A percentile compares a stretch with the other conserved stretches of the same genome.
phyloP scores from a whole-genome alignment of 495 filamentous ascomycete species.

The Hypoxylon trugodes region DNA sequence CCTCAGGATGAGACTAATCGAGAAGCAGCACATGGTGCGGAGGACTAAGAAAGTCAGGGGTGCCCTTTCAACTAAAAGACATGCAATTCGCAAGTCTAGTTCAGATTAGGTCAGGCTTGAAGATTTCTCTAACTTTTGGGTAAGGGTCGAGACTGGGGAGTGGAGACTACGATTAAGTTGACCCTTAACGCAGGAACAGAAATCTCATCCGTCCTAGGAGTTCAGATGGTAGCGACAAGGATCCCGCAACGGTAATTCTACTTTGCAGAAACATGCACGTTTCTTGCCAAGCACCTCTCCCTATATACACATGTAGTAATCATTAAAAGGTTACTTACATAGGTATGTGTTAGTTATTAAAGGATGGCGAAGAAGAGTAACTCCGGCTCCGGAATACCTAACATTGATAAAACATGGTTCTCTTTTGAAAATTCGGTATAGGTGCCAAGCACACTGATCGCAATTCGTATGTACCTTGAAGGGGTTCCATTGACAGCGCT shows the following conservation, averaged over 20 bases:
- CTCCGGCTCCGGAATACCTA: conserved; percentile 30
- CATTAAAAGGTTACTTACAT: background rate
- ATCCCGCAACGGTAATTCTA: conserved; percentile 20
- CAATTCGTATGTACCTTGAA: conserved; percentile 7
- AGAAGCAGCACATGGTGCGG: conserved; percentile 29
- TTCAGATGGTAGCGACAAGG: conserved; percentile 26
- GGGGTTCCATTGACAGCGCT: conserved; percentile 7
- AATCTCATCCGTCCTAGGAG: conserved; percentile 21
- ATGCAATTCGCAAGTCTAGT: conserved; percentile 11
- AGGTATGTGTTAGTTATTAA: conserved; percentile 12
- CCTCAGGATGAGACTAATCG: conserved; percentile 25
- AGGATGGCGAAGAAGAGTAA: conserved; percentile 5
- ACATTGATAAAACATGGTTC: conserved; percentile 31
- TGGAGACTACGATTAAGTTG: conserved; percentile 26
- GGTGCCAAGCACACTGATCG: conserved; percentile 23
- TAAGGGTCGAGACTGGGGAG: conserved; percentile 7
- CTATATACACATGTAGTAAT: too few species aligned
- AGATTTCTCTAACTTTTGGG: background rate
- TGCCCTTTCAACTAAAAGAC: background rate
- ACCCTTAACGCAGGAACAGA: conserved; percentile 35
- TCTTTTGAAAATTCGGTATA: conserved; percentile 21
- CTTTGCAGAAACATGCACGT: conserved; percentile 25
- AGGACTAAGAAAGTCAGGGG: conserved; percentile 12
- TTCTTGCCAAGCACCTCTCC: conserved; percentile 26
- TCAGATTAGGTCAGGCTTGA: conserved; percentile 8